Base-by-base conservation (phyloP, 768 basidiomycete genomes). In the Lyophyllum semitale region DNA sequence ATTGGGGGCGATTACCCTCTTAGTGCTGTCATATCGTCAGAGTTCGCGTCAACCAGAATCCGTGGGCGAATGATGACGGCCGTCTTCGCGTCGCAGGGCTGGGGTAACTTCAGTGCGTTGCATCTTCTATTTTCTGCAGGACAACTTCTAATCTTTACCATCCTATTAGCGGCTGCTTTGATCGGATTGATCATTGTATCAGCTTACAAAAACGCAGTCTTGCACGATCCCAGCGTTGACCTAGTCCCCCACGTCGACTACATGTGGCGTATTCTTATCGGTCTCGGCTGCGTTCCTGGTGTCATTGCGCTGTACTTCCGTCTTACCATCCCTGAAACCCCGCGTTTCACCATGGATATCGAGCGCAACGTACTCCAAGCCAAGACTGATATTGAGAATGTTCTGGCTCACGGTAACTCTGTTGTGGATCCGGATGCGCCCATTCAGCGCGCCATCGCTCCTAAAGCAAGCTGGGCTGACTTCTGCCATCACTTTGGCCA, bases 1-100 rank as follows among this genome's bases (percentile, higher is more conserved):
- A 90, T 95, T 17, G 93, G 93, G 4, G 93, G 93, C 17, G 93
- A 95, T 63, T 95, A 95, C 66, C 93, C 93, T 6, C 68, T 95
- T 0, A 84, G 82, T 48, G 89, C 93, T 17, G 87, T 93, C 63
- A 95, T 95, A 63, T 86, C 93, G 3, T 93, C 90, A 29, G 93
- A 96, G 66, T 96, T 95, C 61, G 88, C 93, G 1, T 79, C 90
- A 0, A 88, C 86, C 17, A 81, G 81, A 40, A 84, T 78, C 44
- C 84, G 93, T 60, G 93, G 93, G 43, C 80, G 93, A 22, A 84
- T 96, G 71, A 94, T 96, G 91, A 87, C 88, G 1, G 90, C 88
- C 7, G 91, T 94, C 0, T 95, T 95, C 59, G 86, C 93, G 0
- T 72, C 80, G 47, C 93, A 95, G 60, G 93, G 93, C 22, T 95